Evolutionary conservation across 495 filamentous ascomycete genomes (phyloP), one percentile per base, ranked within the genome.

Genomic region (Penicillium crystallinum): DNA sequence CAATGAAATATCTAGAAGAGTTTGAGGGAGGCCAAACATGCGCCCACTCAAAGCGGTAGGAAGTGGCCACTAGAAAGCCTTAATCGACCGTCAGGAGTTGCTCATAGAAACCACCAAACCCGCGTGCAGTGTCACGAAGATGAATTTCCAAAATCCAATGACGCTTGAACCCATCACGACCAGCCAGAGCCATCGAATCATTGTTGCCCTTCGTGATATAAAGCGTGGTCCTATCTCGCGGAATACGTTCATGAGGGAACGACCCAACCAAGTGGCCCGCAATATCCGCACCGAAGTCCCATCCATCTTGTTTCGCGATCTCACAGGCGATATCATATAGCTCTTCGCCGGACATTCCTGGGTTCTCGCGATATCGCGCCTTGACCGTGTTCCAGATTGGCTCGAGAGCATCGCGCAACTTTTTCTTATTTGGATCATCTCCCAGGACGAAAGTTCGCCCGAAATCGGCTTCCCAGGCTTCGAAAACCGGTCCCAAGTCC

Each of bases 131-230:
- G 55, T 79, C 70, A 30, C 67, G 68, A 15, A 78, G 67, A 61
- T 79, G 74, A 52, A 79, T 74, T 56, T 79, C 74, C 58, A 78
- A 44, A 55, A 78, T 77, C 74, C 76, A 80, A 64, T 77, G 76
- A 39, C 71, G 49, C 56, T 63, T 67, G 23, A 65, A 53, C 5
- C 74, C 76, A 56, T 76, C 65, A 46, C 63, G 63, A 15, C 69
- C 72, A 9, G 54, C 46, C 6, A 25, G 30, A 39, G 50, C 67
- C 70, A 77, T 77, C 9, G 42, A 49, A 6, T 69, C 61, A 2
- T 64, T 27, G 59, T 74, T 78, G 0, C 69, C 74, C 43, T 67
- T 54, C 2, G 68, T 71, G 29, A 76, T 73, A 45, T 77, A 77
- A 6, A 76, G 52, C 3, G 46, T 50, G 14, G 52, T 68, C 53